A percentile compares a stretch with the other conserved stretches of the same genome.
phyloP scores from a whole-genome alignment of 139 green algal genomes.

The Raphidocelis subcapitata region DNA sequence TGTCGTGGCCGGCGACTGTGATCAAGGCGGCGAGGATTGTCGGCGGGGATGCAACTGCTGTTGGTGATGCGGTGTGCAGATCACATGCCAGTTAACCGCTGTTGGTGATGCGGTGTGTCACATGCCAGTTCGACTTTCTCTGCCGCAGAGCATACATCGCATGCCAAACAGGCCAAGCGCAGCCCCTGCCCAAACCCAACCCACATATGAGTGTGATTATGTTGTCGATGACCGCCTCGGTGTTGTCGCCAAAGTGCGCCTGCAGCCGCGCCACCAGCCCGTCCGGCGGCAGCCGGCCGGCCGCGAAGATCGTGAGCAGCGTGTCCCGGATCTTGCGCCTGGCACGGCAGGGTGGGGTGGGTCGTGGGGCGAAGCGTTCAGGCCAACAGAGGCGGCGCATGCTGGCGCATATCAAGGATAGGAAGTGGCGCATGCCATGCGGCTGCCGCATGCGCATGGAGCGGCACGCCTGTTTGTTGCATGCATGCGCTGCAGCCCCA shows the following conservation, averaged over 20 bases:
- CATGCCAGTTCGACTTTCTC: no score
- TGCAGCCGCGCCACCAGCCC: slow-evolving; percentile 2
- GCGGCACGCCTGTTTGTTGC: neutral
- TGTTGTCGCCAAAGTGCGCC: slow-evolving; percentile 7
- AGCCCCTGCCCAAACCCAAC: no score
- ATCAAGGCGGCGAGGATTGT: neutral
- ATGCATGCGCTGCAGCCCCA: neutral
- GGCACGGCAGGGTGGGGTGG: no score
- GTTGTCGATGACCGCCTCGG: slow-evolving; percentile 4
- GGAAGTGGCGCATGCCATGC: neutral
- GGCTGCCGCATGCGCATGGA: neutral
- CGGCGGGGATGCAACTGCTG: neutral
- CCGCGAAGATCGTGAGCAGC: neutral
- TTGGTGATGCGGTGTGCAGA: no score
- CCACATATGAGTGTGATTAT: slow-evolving; percentile 14
- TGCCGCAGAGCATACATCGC: no score
- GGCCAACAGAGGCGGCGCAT: no score
- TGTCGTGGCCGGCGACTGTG: slow-evolving; percentile 10
- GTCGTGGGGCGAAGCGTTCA: no score
- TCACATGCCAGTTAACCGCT: neutral
- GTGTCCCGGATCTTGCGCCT: slow-evolving; percentile 3
- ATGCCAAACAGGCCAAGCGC: no score
- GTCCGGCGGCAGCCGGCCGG: neutral
- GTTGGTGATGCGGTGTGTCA: neutral
- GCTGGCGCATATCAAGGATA: no score